Percentiles rank a stretch among this genome's conserved stretches.
phyloP scores from a whole-genome alignment of 306 rosid species.

The Morella rubra region DNA sequence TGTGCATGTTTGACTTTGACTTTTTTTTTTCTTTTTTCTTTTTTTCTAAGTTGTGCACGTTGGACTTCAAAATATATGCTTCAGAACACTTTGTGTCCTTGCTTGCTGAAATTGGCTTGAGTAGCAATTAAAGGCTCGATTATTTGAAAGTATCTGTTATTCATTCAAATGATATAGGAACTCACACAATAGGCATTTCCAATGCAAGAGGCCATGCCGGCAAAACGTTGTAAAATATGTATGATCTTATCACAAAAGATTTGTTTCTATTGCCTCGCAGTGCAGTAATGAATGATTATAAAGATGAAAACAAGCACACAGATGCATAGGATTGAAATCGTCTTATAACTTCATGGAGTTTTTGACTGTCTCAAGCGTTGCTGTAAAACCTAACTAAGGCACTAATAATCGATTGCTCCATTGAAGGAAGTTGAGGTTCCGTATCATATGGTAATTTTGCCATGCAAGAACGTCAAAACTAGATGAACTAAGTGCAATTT shows the following conservation, averaged over 20 bases:
- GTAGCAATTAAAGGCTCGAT: background rate
- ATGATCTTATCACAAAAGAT: background rate
- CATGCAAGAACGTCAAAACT: background rate
- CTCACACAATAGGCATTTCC: background rate
- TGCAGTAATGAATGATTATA: background rate
- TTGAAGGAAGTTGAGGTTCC: background rate
- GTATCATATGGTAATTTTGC: background rate
- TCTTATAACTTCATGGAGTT: constrained; percentile 2
- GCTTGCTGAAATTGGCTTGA: background rate
- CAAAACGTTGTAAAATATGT: background rate
- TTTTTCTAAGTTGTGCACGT: no score
- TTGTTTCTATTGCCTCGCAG: background rate
- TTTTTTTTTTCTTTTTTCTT: no score
- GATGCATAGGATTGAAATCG: background rate
- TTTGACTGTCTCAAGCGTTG: background rate
- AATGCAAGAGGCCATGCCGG: background rate
- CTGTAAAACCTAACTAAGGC: background rate
- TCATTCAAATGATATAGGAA: background rate
- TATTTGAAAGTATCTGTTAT: background rate
- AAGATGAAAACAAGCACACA: background rate
- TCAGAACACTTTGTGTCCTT: background rate
- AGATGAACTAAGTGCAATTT: background rate
- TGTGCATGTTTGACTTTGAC: background rate
- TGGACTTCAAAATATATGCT: background rate
- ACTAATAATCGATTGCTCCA: background rate